phyloP scores from a whole-genome alignment of 2,329 filamentous ascomycete genomes.

The Periconia macrospinosa region DNA sequence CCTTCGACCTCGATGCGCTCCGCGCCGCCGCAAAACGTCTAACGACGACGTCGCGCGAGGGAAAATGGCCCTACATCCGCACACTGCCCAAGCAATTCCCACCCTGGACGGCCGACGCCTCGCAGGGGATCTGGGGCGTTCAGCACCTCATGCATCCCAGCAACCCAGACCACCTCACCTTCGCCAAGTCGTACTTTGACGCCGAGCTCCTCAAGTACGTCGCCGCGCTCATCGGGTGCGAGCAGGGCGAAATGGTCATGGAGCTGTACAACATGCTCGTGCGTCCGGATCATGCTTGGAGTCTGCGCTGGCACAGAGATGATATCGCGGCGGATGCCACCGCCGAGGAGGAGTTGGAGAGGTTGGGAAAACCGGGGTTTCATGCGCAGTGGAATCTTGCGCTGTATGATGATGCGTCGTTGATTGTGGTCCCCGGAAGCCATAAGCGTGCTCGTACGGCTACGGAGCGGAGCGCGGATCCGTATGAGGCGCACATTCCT shows the following conservation, averaged over 20 bases:
- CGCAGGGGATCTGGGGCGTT: conserved; percentile 81
- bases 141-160: conserved; percentile 80
- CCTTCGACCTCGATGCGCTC: conserved; percentile 56
- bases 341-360: conserved; percentile 65
- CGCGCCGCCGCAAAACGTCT: conserved; percentile 61
- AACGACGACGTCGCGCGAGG: conserved; percentile 66
- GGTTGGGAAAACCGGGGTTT: conserved; percentile 63
- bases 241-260: conserved; percentile 69
- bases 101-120: conserved; percentile 69
- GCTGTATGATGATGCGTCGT: conserved; percentile 69
- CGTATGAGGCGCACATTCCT: conserved; percentile 64
- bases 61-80: conserved; percentile 78
- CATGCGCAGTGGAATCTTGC: conserved; percentile 90
- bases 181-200: conserved; percentile 73
- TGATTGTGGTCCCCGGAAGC: conserved; percentile 77
- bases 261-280: conserved; percentile 88
- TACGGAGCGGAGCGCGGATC: conserved; percentile 66
- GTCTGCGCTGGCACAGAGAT: conserved; percentile 82
- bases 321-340: conserved; percentile 71
- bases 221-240: conserved; percentile 62
- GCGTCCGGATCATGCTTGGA: conserved; percentile 70
- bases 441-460: conserved; percentile 73
- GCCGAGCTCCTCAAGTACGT: conserved; percentile 64
- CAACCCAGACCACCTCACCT: conserved; percentile 63
- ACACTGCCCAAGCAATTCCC: conserved; percentile 90